Evolutionary conservation across 164 flowering plant genomes (phyloP), one percentile per base, ranked within the genome.

Genomic region (Santalum album): DNA sequence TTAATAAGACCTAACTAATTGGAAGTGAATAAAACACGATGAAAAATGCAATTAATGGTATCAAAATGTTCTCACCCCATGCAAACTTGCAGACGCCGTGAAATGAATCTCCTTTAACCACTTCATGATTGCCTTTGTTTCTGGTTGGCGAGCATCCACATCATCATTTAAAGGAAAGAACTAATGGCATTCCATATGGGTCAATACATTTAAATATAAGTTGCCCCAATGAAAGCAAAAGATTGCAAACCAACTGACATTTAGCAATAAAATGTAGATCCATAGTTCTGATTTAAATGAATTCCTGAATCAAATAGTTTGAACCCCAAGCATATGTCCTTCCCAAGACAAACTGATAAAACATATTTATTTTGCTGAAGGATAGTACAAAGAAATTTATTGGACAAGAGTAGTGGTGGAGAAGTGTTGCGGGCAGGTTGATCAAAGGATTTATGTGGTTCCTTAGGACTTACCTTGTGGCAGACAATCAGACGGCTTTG

Each of bases 81-180:
- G 98, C 71, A 92, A 77, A 67, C 80, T 84, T 66, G 95, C 98
- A 55, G 98, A 92, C 43, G 89, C 98, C 38, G 89, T 78, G 62
- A 88, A 89, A 43, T 54, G 84, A 38, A 63, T 81, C 55, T 84
- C 69, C 69, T 69, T 78, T 71, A 69, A 39, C 98, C 98, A 92
- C 48, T 50, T 74, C 89, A 92, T 86, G 23, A 92, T 78, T 72
- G 98, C 98, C 68, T 69, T 86, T 57, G 98, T 86, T 75, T 92
- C 98, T 58, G 96, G 96, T 74, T 92, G 95, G 12, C 95, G 75
- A 20, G 24, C 39, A 42, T 62, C 62, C 67, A 67, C 42, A 62
- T 84, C 83, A 63, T 83, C 72, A 71, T 86, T 91, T 65, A 66
- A 24, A 23, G 78, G 66, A 63, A 83, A 86, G 70, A 92, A 81